Evolutionary conservation across 1,284 basidiomycete genomes (phyloP).

Genomic region (Omphalotus olearius): DNA sequence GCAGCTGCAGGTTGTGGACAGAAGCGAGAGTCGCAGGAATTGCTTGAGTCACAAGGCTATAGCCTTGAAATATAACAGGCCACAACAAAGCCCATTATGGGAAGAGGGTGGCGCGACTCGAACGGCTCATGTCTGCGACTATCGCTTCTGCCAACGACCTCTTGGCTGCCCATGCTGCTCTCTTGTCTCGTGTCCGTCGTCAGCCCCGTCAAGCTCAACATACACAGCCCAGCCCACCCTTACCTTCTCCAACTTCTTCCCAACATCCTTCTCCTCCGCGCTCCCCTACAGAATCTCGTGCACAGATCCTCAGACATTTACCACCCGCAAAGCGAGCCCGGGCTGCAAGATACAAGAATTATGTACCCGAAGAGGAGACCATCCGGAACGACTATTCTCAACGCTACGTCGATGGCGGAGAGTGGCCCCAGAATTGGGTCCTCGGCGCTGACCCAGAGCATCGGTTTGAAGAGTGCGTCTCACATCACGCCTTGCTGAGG

Average conservation of each 20-base stretch:
- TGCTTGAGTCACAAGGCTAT: no score
- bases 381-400: slow-evolving; percentile 94
- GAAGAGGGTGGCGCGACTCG: no score
- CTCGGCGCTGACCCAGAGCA: slow-evolving; percentile 80
- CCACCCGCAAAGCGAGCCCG: slow-evolving; percentile 69
- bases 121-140: no score
- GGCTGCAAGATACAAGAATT: slow-evolving; percentile 65
- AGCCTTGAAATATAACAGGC: no score
- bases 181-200: slow-evolving; percentile 27
- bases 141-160: slow-evolving; percentile 46
- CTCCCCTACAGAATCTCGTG: slow-evolving; percentile 38
- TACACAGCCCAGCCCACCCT: slow-evolving; percentile 32
- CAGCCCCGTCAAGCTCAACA: slow-evolving; percentile 29
- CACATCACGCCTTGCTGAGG: not conserved
- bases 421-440: slow-evolving; percentile 91
- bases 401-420: slow-evolving; percentile 84
- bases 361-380: slow-evolving; percentile 88
- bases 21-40: no score
- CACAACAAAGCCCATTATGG: no score
- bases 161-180: slow-evolving; percentile 41
- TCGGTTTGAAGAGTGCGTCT: slow-evolving; percentile 85
- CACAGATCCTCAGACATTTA: slow-evolving; percentile 40
- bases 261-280: slow-evolving; percentile 37
- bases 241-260: slow-evolving; percentile 37
- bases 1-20: no score